Evolutionary conservation across 2,329 filamentous ascomycete species (phyloP), one percentile per base, ranked within the genome.

Genomic region (Fonsecaea monophora): DNA sequence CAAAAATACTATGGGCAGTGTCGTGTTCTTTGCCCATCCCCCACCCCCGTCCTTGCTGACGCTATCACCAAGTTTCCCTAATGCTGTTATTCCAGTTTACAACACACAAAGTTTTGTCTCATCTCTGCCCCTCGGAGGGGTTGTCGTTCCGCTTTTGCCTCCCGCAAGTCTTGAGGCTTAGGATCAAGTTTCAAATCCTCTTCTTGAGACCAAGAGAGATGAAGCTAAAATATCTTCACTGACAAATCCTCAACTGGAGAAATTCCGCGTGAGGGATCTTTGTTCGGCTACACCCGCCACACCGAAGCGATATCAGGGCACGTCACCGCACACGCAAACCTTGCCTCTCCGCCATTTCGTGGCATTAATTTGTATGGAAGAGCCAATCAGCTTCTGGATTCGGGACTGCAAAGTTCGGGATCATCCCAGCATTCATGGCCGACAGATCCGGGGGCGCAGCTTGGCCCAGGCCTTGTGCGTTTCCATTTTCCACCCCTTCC

Each of bases 361-460:
- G 30, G 10, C 60, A 38, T 60, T 68, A 71, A 48, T 53, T 62
- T 21, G 62, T 61, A 53, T 68, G 70, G 59, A 68, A 71, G 42
- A 82, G 70, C 80, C 80, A 82, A 71, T 82, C 80, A 21, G 79
- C 80, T 68, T 82, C 80, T 0, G 80, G 80, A 1, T 80, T 82
- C 10, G 80, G 80, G 21, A 82, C 78, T 50, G 82, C 66, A 70
- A 82, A 82, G 66, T 82, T 81, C 2, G 79, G 81, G 37, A 82
- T 81, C 68, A 82, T 81, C 62, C 80, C 79, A 65, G 79, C 77
- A 37, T 81, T 80, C 64, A 70, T 64, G 37, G 64, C 50, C 30
- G 60, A 58, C 8, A 72, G 66, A 42, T 70, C 68, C 34, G 64
- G 64, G 9, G 66, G 64, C 30, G 64, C 64, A 32, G 63, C 62